These are phyloP conservation scores for Serendipita vermifera DNA, from an alignment of 768 basidiomycete genomes.

Conservation along the genomic window DNA sequence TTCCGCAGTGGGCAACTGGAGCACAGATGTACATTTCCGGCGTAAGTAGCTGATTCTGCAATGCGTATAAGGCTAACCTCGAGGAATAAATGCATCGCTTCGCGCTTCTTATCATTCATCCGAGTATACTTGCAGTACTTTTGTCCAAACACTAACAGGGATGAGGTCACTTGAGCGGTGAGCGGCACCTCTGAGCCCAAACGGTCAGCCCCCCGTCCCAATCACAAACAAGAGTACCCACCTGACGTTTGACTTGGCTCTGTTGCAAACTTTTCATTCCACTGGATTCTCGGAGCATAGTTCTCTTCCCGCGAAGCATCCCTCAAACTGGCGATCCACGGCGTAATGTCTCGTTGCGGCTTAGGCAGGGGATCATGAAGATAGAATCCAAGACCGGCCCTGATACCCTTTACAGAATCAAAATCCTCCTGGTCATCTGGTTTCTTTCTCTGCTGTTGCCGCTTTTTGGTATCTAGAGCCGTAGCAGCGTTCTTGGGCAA, in stretches of 20 bases:
- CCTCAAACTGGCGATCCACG: not conserved
- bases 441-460: not conserved
- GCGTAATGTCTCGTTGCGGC: not conserved
- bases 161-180: not conserved
- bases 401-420: not conserved
- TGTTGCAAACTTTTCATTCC: not conserved
- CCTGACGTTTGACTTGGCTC: too few species aligned
- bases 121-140: not conserved
- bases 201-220: too few species aligned
- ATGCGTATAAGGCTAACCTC: not conserved
- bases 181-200: not conserved
- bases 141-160: not conserved
- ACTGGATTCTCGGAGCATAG: not conserved
- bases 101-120: not conserved
- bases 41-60: not conserved
- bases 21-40: too few species aligned
- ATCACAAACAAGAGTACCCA: too few species aligned
- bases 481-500: not conserved
- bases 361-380: not conserved
- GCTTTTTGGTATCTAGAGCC: not conserved
- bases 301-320: not conserved
- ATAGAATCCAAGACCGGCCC: not conserved
- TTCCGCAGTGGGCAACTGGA: not conserved
- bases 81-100: constrained; percentile 2
- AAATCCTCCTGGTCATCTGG: not conserved